Evolutionary conservation across 805 yeast species (phyloP), one percentile per base, ranked within the genome.

Genomic region (Crinitomyces ghanaensis): DNA sequence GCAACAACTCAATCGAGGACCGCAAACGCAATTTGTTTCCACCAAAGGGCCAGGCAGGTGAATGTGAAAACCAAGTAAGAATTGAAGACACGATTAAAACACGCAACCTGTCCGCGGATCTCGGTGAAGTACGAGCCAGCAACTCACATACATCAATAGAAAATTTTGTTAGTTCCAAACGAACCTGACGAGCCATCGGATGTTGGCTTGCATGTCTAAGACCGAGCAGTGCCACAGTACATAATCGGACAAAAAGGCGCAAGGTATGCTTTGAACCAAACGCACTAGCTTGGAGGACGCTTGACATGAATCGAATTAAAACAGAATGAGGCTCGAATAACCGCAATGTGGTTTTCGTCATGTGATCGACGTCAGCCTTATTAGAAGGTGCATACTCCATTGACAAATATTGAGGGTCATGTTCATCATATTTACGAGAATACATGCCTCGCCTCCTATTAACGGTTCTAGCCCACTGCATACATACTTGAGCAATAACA

Each of bases 381-480:
- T 79, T 76, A 29, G 93, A 75, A 7, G 98, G 96, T 1, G 85
- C 60, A 47, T 91, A 91, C 42, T 82, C 91, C 98, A 91, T 91
- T 33, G 64, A 66, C 42, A 70, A 59, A 53, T 64, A 77, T 35
- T 77, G 81, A 16, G 88, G 77, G 35, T 65, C 60, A 1, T 46
- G 48, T 5, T 72, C 51, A 51, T 85, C 93, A 42, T 59, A 57
- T 4, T 56, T 46, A 4, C 60, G 63, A 5, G 77, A 69, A 53
- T 70, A 86, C 7, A 88, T 53, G 3, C 97, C 96, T 26, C 59
- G 59, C 18, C 60, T 59, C 19, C 64, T 57, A 22, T 68, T 65
- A 28, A 84, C 70, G 1, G 88, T 68, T 24, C 59, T 56, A 53
- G 76, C 81, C 80, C 93, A 82, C 35, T 68, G 66, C 28, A 65